Conservation (phyloP, 2,329 filamentous ascomycete species). For the Aureobasidium sp. region DNA sequence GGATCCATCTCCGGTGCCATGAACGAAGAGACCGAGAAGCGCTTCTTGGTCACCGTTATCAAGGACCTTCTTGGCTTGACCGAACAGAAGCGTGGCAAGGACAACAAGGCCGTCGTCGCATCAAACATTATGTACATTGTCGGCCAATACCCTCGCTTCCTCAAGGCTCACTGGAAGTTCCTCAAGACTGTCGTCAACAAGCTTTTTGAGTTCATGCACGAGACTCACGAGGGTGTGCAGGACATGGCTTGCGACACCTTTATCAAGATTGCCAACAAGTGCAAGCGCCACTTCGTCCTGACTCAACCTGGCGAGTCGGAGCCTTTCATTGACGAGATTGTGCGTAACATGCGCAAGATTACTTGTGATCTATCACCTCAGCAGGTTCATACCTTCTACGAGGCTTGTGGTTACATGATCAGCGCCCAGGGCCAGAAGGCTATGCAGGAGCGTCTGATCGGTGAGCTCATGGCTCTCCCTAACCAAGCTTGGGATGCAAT, state of each 20-base stretch:
- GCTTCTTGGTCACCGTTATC: conserved; percentile 96
- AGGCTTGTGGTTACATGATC: conserved; percentile 99
- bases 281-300: conserved; percentile 93
- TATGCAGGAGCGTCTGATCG: conserved; percentile 83
- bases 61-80: conserved; percentile 95
- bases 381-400: conserved; percentile 97
- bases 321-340: conserved; percentile 97
- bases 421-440: conserved; percentile 93
- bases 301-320: conserved; percentile 90
- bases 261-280: conserved; percentile 99
- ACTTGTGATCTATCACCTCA: conserved; percentile 92
- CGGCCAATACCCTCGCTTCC: conserved; percentile 92
- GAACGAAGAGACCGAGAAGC: conserved; percentile 99
- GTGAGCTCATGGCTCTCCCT: conserved; percentile 86
- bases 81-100: conserved; percentile 98
- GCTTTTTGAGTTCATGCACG: conserved; percentile 99
- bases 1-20: conserved; percentile 97
- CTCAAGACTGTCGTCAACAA: conserved; percentile 99
- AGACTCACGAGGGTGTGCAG: conserved; percentile 98
- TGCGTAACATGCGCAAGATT: conserved; percentile 90
- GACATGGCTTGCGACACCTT: conserved; percentile 99
- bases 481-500: conserved; percentile 95
- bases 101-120: conserved; percentile 98
- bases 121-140: conserved; percentile 99
- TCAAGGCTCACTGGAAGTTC: conserved; percentile 99